These are phyloP conservation scores for Ochetophila trinervis DNA, from an alignment of 306 rosid genomes.

Conservation along the genomic window DNA sequence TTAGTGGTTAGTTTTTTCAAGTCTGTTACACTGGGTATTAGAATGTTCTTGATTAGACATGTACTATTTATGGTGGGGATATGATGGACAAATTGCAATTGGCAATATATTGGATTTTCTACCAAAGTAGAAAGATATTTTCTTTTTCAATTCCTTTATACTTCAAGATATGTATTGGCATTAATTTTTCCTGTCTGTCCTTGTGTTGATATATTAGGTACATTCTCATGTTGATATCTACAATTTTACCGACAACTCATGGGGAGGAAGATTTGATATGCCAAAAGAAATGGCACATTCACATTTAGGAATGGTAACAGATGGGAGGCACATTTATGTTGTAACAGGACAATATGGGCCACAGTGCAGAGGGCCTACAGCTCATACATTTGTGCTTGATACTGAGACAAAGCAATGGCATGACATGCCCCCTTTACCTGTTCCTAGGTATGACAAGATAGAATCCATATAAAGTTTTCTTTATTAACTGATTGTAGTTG, in stretches of 20 bases:
- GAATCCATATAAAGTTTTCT: neutral
- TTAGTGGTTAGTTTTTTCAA: no score
- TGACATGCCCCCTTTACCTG: constrained; percentile 66
- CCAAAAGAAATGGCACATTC: constrained; percentile 90
- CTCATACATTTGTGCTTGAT: constrained; percentile 59
- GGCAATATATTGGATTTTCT: no score
- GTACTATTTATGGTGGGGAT: no score
- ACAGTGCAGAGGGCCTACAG: constrained; percentile 70
- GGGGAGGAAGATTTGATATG: constrained; percentile 59
- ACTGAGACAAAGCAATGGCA: constrained; percentile 68
- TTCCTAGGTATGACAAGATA: constrained; percentile 51
- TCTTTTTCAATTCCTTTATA: no score
- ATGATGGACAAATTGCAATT: no score
- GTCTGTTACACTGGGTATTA: no score
- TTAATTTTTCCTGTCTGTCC: no score
- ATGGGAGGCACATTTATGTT: constrained; percentile 79
- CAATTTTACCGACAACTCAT: constrained; percentile 55
- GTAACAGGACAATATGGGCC: constrained; percentile 84
- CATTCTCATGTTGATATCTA: constrained; percentile 78
- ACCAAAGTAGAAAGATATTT: no score
- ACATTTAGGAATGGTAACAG: constrained; percentile 80
- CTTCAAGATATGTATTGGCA: no score
- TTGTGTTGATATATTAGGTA: constrained; percentile 41
- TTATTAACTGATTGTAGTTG: neutral
- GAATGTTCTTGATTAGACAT: no score